A percentile compares a stretch with the other conserved stretches of the same genome.
phyloP scores from a whole-genome alignment of 2,329 filamentous ascomycete species.

The Tympanopsis confertula region DNA sequence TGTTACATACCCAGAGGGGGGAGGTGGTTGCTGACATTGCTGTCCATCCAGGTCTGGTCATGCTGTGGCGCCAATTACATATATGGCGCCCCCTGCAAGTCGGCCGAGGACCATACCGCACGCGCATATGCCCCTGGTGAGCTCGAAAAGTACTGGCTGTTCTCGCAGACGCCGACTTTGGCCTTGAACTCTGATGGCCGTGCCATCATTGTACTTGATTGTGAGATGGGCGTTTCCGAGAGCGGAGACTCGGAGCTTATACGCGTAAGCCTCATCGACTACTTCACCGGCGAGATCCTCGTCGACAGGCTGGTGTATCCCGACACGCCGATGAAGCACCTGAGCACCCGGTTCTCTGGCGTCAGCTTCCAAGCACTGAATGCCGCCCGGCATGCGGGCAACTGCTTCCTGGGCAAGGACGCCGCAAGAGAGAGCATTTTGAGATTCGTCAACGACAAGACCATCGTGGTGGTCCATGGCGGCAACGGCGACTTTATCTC shows the following conservation, averaged over 20 bases:
- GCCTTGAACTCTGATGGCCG: background rate
- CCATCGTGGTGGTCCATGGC: slow-evolving; percentile 34
- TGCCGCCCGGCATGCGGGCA: slow-evolving; percentile 14
- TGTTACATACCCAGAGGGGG: slow-evolving; percentile 7
- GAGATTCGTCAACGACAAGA: slow-evolving; percentile 28
- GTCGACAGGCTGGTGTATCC: slow-evolving; percentile 39
- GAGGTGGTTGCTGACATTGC: slow-evolving; percentile 3
- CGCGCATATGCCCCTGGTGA: slow-evolving; percentile 11
- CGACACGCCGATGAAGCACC: slow-evolving; percentile 28
- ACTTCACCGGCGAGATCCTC: slow-evolving; percentile 32
- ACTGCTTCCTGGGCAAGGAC: slow-evolving; percentile 26
- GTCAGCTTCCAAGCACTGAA: slow-evolving; percentile 26
- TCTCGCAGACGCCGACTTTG: background rate
- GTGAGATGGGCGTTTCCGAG: slow-evolving; percentile 37
- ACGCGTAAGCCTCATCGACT: slow-evolving; percentile 36
- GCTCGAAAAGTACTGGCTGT: slow-evolving; percentile 7
- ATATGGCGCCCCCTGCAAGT: slow-evolving; percentile 11
- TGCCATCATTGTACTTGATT: slow-evolving; percentile 33
- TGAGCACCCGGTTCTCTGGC: slow-evolving; percentile 37
- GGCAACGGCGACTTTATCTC: slow-evolving; percentile 26
- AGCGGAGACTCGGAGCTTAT: slow-evolving; percentile 36
- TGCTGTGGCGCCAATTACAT: slow-evolving; percentile 15
- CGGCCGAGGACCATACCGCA: slow-evolving; percentile 12
- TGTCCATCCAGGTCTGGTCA: slow-evolving; percentile 12
- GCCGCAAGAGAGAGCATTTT: slow-evolving; percentile 28